Base-by-base conservation (phyloP, 352 stramenopile species). In the Globisporangium recalcitrans region DNA sequence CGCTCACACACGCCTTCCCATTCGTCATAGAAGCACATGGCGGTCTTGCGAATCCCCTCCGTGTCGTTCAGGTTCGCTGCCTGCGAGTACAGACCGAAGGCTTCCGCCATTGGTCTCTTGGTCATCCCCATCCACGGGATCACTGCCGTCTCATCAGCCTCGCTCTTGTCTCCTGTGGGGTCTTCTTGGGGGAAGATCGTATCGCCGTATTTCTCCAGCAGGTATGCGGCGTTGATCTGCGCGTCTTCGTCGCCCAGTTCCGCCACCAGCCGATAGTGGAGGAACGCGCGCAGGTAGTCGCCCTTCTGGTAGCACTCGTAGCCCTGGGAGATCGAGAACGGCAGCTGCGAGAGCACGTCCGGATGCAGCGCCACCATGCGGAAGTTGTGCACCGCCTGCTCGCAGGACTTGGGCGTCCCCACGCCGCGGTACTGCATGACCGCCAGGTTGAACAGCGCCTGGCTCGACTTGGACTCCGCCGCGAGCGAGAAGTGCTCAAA, bases 361-460 rank as follows among this genome's bases (percentile, higher is more conserved):
- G 78, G 70, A 34, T 89, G 72, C 21, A 88, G 60, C n/a, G 83
- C 80, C 6, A 91, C 84, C 1, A 67, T 61, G 29, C 84, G 82
- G 36, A 93, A 90, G n/a, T 84, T 63, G 16, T 76, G 61, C 29
- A 91, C 40, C 0, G 84, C 80, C 11, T 56, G 54, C 1, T 51
- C 52, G 49, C 84, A 93, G 9, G 76, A 85, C 16, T 61, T 61
- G 11, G 70, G 62, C 4, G 77, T 88, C 2, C 82, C 82, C 21
- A 82, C 64, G 29, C 81, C 84, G 26, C 65, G 71, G 58, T 78
- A 91, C 60, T 91, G 76, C 84, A 93, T 85, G 36, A 90, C 71
- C 3, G 75, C 84, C n/a, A 91, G 59, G 49, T 91, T 88, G 60
- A 90, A 88, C 14, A 87, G 46, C 13, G 80, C 69, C 48, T 86